Evolutionary conservation across 805 yeast genomes (phyloP).

Genomic region (Kodamaea nitidulidarum): DNA sequence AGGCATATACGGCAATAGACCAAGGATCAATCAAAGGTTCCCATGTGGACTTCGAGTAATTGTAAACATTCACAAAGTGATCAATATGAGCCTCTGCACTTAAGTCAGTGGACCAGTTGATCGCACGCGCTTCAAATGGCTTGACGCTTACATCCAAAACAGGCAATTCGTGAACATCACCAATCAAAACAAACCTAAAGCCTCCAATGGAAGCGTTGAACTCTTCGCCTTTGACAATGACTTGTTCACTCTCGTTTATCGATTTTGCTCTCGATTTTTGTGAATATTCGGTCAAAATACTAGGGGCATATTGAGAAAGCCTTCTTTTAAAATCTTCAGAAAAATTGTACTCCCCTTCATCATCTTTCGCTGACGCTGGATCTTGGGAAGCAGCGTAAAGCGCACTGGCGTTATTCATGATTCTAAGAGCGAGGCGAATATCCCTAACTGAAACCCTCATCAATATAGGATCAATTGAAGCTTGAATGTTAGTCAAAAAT

Average conservation of each 20-base stretch:
- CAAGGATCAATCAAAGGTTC: conserved; percentile 91
- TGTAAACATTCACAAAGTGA: conserved; percentile 70
- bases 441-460: conserved; percentile 84
- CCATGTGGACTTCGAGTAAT: conserved; percentile 89
- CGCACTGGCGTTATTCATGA: conserved; percentile 67
- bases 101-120: conserved; percentile 84
- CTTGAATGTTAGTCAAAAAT: conserved; percentile 58
- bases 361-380: conserved; percentile 8
- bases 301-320: conserved; percentile 65
- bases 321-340: conserved; percentile 62
- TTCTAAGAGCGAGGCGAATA: conserved; percentile 70
- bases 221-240: conserved; percentile 64
- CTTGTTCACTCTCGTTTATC: conserved; percentile 23
- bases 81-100: conserved; percentile 64
- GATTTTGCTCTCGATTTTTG: conserved; percentile 18
- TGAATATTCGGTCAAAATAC: conserved; percentile 52
- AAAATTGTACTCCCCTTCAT: conserved; percentile 35
- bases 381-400: conserved; percentile 35
- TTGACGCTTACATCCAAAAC: conserved; percentile 70
- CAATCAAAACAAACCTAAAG: conserved; percentile 73
- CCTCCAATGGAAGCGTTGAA: conserved; percentile 68
- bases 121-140: conserved; percentile 63
- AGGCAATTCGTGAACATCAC: conserved; percentile 89
- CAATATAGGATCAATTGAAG: conserved; percentile 74
- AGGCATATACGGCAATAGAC: conserved; percentile 70